Conservation (phyloP, 1,284 basidiomycete species). For the Irpex sp. region DNA sequence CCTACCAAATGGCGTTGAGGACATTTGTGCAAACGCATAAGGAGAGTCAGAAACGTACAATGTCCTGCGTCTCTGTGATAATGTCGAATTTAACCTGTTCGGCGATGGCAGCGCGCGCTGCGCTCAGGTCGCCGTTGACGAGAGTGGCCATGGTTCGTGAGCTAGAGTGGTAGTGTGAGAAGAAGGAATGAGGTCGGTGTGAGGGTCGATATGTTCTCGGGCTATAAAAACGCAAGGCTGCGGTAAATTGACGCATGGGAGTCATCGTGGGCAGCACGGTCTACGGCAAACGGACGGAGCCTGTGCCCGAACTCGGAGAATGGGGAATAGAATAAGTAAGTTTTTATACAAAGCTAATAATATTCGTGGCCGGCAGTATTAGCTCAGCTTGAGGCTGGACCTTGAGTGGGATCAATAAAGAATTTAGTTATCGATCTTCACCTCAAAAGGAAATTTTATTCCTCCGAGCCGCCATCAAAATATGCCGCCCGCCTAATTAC, state of each 20-base stretch:
- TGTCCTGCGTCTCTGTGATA: slow-evolving; percentile 47
- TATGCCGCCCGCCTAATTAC: not conserved
- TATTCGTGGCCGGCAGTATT: too few species aligned
- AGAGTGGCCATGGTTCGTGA: slow-evolving; percentile 11
- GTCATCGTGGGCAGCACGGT: not conserved
- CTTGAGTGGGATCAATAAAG: too few species aligned
- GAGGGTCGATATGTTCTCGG: not conserved
- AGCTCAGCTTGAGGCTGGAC: too few species aligned
- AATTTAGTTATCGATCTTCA: not conserved
- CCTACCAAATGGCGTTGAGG: slow-evolving; percentile 12
- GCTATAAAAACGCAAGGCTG: not conserved
- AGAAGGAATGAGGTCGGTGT: not conserved
- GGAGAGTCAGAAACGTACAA: slow-evolving; percentile 17
- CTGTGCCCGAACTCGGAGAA: not conserved
- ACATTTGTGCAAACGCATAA: not conserved
- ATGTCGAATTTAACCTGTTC: slow-evolving; percentile 60
- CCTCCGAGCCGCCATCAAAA: not conserved
- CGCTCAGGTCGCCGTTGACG: slow-evolving; percentile 17
- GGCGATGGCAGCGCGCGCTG: slow-evolving; percentile 32
- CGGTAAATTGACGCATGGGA: too few species aligned
- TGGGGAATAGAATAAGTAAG: not conserved
- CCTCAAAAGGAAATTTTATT: not conserved
- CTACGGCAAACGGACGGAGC: not conserved
- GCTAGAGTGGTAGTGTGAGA: not conserved
- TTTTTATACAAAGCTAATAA: too few species aligned